phyloP scores from a whole-genome alignment of 306 rosid species.

The Vigna nakashimae region DNA sequence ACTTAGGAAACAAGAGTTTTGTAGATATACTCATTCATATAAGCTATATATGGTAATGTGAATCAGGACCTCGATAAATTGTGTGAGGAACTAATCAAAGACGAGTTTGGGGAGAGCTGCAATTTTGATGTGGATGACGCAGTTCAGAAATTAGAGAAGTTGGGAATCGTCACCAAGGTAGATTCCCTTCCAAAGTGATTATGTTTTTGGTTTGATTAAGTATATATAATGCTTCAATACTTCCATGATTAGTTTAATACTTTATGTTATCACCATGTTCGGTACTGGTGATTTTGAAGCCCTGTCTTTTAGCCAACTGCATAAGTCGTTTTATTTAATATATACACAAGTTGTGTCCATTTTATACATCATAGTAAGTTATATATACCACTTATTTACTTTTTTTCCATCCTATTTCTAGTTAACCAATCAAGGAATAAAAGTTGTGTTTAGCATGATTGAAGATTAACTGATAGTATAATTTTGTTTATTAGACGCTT shows the following conservation, averaged over 20 bases:
- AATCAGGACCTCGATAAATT: slow-evolving; percentile 76
- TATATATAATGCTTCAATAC: not conserved
- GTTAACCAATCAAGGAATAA: not conserved
- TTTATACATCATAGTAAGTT: not conserved
- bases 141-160: slow-evolving; percentile 75
- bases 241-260: not conserved
- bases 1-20: slow-evolving; percentile 10
- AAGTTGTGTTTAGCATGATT: not conserved
- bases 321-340: not conserved
- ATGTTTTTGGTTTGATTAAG: slow-evolving; percentile 1
- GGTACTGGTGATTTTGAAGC: not conserved
- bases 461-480: not conserved
- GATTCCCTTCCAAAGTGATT: slow-evolving; percentile 34
- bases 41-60: slow-evolving; percentile 34
- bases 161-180: slow-evolving; percentile 88
- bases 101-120: slow-evolving; percentile 70
- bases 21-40: slow-evolving; percentile 7
- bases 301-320: not conserved
- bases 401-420: not conserved
- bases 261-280: not conserved
- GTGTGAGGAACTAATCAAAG: slow-evolving; percentile 84
- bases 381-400: too few species aligned
- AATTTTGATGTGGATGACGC: slow-evolving; percentile 95
- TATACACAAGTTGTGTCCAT: slow-evolving; percentile 9
- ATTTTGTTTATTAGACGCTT: not conserved